Base-by-base conservation (phyloP, 768 basidiomycete genomes). In the Strobilomyces echinocephalus region DNA sequence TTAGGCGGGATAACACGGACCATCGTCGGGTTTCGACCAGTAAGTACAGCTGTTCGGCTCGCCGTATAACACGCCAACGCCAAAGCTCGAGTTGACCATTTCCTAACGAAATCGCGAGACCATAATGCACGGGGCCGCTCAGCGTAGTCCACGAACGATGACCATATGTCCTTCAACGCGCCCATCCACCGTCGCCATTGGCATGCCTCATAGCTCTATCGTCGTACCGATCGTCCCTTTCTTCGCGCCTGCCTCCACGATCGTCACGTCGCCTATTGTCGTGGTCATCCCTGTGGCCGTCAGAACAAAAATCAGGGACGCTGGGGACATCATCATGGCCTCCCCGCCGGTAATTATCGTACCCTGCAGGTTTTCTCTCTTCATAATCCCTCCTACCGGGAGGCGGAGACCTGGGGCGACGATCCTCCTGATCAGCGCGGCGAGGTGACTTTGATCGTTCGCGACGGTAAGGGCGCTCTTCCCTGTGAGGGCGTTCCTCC, bases 321-420 rank as follows among this genome's bases (percentile, higher is more conserved):
- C 82, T 84, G 76, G 82, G 86, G 72, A 84, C 84, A 83, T 88
- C 86, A 82, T 84, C 73, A 61, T 77, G 82, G 66, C 82, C 83
- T 66, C 86, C 87, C 73, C 89, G 85, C 72, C 89, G 84, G 73
- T 83, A 78, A 81, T 89, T 86, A 82, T 91, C 89, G 84, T 90
- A 88, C 84, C 87, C 88, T 84, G 87, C 85, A 83, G 87, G 81
- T 80, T 86, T 85, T 81, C 79, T 83, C 74, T 90, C 87, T 77
- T 90, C 87, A 73, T 76, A 75, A 65, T 90, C 87, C 79, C 88
- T 87, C 79, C 77, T 80, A 55, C 83, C 79, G 61, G 87, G 84
- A 69, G 70, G 69, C 48, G 88, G 84, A 76, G 87, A 88, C 80
- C 88, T 85, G 77, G 84, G 75, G 65, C 85, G 86, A 78, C 87